A percentile compares a stretch with the other conserved stretches of the same genome.
Conservation (phyloP, 106 monocot genomes). For the Xerophyta viscosa region DNA sequence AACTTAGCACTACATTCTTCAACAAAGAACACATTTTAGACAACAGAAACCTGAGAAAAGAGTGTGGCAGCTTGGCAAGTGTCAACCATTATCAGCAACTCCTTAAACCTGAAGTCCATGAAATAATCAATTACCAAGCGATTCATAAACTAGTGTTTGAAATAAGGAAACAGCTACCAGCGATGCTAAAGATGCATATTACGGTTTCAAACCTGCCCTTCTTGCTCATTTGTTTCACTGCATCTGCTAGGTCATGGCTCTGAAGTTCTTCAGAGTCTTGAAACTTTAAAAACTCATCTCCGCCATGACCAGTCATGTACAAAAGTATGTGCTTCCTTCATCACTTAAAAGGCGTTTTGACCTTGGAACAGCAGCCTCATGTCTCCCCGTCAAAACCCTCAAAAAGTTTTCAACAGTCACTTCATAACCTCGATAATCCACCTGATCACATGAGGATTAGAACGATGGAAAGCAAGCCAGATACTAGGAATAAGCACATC, state of each 20-base stretch:
- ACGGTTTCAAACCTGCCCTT: constrained; percentile 87
- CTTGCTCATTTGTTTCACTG: constrained; percentile 97
- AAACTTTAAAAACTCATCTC: constrained; percentile 96
- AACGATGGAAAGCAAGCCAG: neutral
- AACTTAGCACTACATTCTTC: too few species aligned
- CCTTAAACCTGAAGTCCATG: constrained; percentile 64
- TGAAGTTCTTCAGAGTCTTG: constrained; percentile 97
- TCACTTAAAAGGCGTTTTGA: constrained; percentile 94
- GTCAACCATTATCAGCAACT: constrained; percentile 96
- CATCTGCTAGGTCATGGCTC: constrained; percentile 99
- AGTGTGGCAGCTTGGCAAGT: constrained; percentile 99
- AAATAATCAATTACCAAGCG: too few species aligned
- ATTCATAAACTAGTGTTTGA: too few species aligned
- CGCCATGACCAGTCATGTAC: constrained; percentile 99
- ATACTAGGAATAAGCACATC: too few species aligned
- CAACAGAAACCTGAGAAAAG: constrained; percentile 99
- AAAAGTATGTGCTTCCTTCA: constrained; percentile 93
- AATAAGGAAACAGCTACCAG: too few species aligned
- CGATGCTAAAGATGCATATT: too few species aligned
- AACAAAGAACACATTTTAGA: too few species aligned
- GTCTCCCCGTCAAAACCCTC: constrained; percentile 88
- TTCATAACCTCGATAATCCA: constrained; percentile 99
- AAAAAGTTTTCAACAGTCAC: constrained; percentile 96
- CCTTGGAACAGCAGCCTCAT: constrained; percentile 91
- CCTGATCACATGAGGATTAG: constrained; percentile 21